phyloP scores from a whole-genome alignment of 2,329 filamentous ascomycete genomes.

The Arthroderma uncinatum region DNA sequence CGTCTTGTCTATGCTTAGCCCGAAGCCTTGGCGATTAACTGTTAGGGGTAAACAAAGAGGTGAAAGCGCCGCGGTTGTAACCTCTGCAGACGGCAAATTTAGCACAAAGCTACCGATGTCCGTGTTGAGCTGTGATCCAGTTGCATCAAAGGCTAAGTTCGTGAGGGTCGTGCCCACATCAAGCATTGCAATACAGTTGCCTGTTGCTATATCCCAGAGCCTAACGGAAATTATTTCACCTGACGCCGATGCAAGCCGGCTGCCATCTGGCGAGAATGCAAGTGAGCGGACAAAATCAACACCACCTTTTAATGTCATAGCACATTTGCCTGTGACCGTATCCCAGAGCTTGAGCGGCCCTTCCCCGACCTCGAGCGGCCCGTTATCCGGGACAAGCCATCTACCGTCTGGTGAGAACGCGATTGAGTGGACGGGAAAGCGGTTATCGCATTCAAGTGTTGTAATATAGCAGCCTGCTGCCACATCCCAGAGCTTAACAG shows the following conservation, averaged over 20 bases:
- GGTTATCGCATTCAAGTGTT: too few species aligned
- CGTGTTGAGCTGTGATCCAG: background rate
- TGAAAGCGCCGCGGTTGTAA: background rate
- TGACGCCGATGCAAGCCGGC: conserved; percentile 1
- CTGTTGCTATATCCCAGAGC: background rate
- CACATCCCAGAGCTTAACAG: conserved; percentile 84
- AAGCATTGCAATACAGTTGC: background rate
- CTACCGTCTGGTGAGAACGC: conserved; percentile 4
- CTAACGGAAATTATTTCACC: background rate
- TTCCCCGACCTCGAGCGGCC: too few species aligned
- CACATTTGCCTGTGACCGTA: too few species aligned
- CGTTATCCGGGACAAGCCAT: too few species aligned
- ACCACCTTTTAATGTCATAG: too few species aligned
- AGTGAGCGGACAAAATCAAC: too few species aligned
- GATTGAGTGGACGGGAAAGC: background rate
- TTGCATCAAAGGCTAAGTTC: background rate
- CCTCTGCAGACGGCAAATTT: too few species aligned
- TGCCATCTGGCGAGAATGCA: too few species aligned
- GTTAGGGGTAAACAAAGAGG: background rate
- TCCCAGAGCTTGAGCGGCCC: too few species aligned
- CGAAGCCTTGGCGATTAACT: background rate
- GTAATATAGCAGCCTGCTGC: too few species aligned
- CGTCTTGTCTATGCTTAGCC: background rate
- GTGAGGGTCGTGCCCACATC: background rate
- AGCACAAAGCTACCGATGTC: background rate